A percentile compares a stretch with the other conserved stretches of the same genome.
These are phyloP conservation scores for Epicoccum nigrum DNA, from an alignment of 2,329 filamentous ascomycete genomes.

Conservation along the genomic window DNA sequence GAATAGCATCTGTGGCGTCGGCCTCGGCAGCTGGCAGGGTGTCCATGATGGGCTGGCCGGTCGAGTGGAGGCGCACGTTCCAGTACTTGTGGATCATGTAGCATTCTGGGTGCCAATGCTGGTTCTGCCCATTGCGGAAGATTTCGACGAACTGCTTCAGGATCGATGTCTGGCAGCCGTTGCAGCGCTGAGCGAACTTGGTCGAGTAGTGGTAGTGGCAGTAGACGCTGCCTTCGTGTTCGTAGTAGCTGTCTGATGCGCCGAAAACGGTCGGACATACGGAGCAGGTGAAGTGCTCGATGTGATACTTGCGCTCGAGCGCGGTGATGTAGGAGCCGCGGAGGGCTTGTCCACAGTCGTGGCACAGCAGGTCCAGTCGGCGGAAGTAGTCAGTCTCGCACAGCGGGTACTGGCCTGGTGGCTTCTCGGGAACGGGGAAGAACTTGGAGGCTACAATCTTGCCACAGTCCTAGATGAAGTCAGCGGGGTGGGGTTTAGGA, in stretches of 20 bases:
- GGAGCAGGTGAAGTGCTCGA: conserved; percentile 98
- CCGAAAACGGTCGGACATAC: conserved; percentile 98
- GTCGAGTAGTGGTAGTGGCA: conserved; percentile 99
- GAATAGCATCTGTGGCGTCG: conserved; percentile 69
- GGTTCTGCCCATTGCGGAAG: conserved; percentile 95
- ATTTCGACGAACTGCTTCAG: conserved; percentile 99
- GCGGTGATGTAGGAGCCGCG: conserved; percentile 98
- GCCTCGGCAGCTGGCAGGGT: conserved; percentile 49
- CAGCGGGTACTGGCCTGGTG: conserved; percentile 88
- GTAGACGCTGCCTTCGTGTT: conserved; percentile 94
- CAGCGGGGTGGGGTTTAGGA: conserved; percentile 8
- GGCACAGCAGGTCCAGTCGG: conserved; percentile 86
- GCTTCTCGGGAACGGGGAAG: conserved; percentile 93
- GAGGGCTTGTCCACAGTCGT: conserved; percentile 88
- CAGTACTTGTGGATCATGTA: conserved; percentile 99
- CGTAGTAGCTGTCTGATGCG: conserved; percentile 97
- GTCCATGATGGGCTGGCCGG: conserved; percentile 48
- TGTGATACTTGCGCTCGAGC: conserved; percentile 93
- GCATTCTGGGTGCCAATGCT: conserved; percentile 99
- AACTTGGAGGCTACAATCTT: conserved; percentile 98
- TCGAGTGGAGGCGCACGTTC: conserved; percentile 80
- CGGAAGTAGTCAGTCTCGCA: conserved; percentile 98
- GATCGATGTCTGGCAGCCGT: conserved; percentile 95
- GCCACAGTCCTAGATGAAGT: conserved; percentile 79
- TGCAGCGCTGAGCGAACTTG: conserved; percentile 93